phyloP scores from a whole-genome alignment of 129 eudicot species.

The Flaveria linearis region DNA sequence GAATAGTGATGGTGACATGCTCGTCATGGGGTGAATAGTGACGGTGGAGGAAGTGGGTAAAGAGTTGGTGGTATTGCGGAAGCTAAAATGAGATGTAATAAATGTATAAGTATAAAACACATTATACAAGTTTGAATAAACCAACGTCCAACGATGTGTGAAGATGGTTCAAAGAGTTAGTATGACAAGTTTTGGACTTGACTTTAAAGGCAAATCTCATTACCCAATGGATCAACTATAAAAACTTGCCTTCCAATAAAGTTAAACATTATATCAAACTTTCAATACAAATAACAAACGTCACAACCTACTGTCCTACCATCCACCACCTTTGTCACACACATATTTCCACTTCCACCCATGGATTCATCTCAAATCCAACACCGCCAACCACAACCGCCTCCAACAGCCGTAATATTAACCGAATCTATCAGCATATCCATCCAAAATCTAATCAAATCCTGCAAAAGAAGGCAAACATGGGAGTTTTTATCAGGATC shows the following conservation, averaged over 20 bases:
- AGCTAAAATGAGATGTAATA: neutral
- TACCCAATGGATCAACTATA: slow-evolving; percentile 15
- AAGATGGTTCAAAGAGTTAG: neutral
- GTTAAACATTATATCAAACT: slow-evolving; percentile 15
- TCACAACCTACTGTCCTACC: slow-evolving; percentile 5
- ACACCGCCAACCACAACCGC: slow-evolving; percentile 25
- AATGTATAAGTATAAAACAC: neutral
- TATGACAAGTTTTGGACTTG: slow-evolving; percentile 21
- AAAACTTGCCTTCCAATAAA: slow-evolving; percentile 32
- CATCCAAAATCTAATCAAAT: slow-evolving; percentile 43
- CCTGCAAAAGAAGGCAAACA: slow-evolving; percentile 49
- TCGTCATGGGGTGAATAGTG: too few relatives aligned
- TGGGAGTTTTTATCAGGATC: slow-evolving; percentile 41
- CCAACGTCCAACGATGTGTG: neutral
- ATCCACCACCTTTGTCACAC: slow-evolving; percentile 10
- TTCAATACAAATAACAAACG: slow-evolving; percentile 24
- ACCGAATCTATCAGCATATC: slow-evolving; percentile 34
- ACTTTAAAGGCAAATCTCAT: slow-evolving; percentile 30
- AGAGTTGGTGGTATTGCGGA: too few relatives aligned
- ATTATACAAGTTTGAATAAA: neutral
- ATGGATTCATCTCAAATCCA: slow-evolving; percentile 35
- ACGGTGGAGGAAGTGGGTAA: too few relatives aligned
- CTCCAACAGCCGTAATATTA: slow-evolving; percentile 20
- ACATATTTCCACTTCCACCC: slow-evolving; percentile 18
- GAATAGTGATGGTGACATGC: neutral